Conservation (phyloP, 2,329 filamentous ascomycete genomes). For the Pseudogymnoascus sp. region DNA sequence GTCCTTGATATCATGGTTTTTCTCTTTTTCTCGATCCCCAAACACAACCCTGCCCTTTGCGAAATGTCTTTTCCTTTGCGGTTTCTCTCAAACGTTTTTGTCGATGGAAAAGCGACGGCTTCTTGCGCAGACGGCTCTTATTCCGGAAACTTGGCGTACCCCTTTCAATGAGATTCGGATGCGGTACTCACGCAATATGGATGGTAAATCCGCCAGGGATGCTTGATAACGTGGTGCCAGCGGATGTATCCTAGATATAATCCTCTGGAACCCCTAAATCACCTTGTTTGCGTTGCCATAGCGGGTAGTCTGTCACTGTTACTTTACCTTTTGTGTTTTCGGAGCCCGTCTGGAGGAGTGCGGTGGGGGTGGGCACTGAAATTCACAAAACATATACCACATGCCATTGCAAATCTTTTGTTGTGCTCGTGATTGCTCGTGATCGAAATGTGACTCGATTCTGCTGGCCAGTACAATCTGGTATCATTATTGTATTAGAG, state of each 20-base stretch:
- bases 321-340: conserved; percentile 13
- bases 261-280: background rate
- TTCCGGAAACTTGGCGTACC: conserved; percentile 18
- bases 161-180: conserved; percentile 23
- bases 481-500: background rate
- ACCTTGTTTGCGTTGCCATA: conserved; percentile 22
- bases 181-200: no score
- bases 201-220: conserved; percentile 15
- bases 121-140: conserved; percentile 26
- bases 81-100: conserved; percentile 18
- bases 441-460: background rate
- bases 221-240: conserved; percentile 2
- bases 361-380: background rate
- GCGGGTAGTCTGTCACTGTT: conserved; percentile 21
- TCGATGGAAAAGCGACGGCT: conserved; percentile 19
- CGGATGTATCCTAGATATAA: background rate
- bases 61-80: conserved; percentile 16
- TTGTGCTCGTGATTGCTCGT: background rate
- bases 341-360: conserved; percentile 16
- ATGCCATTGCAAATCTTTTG: conserved; percentile 7
- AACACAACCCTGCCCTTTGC: background rate
- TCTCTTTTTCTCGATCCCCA: conserved; percentile 26
- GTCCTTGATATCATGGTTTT: conserved; percentile 31
- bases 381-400: conserved; percentile 20
- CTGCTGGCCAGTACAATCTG: background rate